Evolutionary conservation across 2,329 filamentous ascomycete species (phyloP), one percentile per base, ranked within the genome.

Genomic region (Beauveria bassiana): DNA sequence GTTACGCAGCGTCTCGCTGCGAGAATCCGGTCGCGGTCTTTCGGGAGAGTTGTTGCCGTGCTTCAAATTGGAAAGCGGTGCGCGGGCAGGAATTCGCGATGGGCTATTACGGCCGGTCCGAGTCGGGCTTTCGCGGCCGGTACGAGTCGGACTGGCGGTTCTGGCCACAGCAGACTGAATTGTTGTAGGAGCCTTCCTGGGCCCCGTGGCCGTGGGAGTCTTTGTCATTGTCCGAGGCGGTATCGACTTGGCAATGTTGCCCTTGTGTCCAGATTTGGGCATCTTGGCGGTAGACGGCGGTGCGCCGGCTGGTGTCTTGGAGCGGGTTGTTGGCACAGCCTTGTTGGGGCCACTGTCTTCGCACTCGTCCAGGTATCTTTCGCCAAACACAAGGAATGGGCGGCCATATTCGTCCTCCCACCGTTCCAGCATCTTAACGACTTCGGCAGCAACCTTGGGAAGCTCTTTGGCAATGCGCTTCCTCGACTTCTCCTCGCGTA

Each of bases 401-500:
- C 92, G 86, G 3, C 92, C 93, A 72, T 93, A 97, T 70, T 98
- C 95, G 59, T 96, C 89, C 72, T 99, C 95, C 87, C 91, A 99
- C 51, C 82, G 78, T 71, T 93, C 90, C 31, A 99, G 81, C n/a
- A 84, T 81, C 72, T 87, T 93, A 66, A 85, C 84, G 62, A 99
- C 77, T n/a, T 98, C 92, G 0, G 82, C 83, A 62, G 93, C 87
- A 49, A 99, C 82, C 78, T 96, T 98, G 61, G 95, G 95, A 34
- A 99, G 79, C 71, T 99, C 95, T 74, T 98, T 99, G 28, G 93
- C 84, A 64, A 99, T 97, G 62, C 93, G 85, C 83, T 99, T 99
- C 63, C 95, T 87, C 91, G 96, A 96, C 82, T 98, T 99, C 77
- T 99, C 95, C 72, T 99, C 95, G 34, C 95, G 85, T 58, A 99